Evolutionary conservation across 2,329 filamentous ascomycete genomes (phyloP).

Genomic region (Aureobasidium uvarum): DNA sequence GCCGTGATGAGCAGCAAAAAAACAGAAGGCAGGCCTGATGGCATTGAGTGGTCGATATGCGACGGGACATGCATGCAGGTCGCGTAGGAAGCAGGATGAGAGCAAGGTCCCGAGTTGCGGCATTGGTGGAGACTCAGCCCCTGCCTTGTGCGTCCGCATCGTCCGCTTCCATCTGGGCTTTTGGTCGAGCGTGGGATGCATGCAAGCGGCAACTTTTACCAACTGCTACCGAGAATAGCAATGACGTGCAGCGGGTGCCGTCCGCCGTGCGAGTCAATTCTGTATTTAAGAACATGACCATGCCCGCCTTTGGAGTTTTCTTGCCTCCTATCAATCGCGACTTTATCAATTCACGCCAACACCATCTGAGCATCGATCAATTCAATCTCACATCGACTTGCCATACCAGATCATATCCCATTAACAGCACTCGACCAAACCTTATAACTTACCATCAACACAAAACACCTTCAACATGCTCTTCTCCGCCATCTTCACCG

Average conservation of each 20-base stretch:
- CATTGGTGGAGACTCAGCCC: conserved; percentile 12
- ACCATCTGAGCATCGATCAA: background rate
- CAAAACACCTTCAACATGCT: conserved; percentile 14
- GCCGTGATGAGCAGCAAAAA: background rate
- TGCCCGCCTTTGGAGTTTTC: background rate
- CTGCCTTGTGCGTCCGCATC: conserved; percentile 17
- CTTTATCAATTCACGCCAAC: conserved; percentile 1
- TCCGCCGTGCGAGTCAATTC: conserved; percentile 1
- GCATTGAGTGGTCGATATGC: background rate
- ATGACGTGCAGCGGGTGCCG: conserved; percentile 16
- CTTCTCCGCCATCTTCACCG: conserved; percentile 22
- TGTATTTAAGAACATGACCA: background rate
- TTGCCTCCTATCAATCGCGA: conserved; percentile 4
- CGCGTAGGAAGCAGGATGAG: conserved; percentile 6
- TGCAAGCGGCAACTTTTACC: conserved; percentile 14
- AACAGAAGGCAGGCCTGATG: background rate
- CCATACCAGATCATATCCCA: background rate
- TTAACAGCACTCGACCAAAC: background rate
- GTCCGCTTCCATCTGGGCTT: background rate
- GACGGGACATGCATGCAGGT: conserved; percentile 8
- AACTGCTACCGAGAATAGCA: conserved; percentile 24
- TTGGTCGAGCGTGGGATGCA: background rate
- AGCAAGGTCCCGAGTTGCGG: conserved; percentile 19
- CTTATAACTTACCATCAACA: background rate
- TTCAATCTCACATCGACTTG: conserved; percentile 4